phyloP scores from a whole-genome alignment of 768 basidiomycete species.

The Glaciozyma martinii region DNA sequence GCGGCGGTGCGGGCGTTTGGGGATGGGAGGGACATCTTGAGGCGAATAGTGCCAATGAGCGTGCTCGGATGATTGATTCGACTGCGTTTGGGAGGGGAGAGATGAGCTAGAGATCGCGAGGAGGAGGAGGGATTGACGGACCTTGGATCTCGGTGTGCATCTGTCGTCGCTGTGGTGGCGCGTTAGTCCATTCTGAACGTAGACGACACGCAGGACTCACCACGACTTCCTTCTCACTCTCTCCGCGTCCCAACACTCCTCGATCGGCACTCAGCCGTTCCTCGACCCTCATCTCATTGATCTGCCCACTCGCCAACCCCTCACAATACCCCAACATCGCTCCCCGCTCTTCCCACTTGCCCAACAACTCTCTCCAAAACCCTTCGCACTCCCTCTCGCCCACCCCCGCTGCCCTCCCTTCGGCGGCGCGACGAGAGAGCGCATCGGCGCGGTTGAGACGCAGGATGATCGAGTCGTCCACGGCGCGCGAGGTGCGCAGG shows the following conservation, averaged over 20 bases:
- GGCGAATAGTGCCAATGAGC: background rate
- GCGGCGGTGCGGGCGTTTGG: background rate
- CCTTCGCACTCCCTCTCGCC: background rate
- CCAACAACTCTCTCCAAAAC: background rate
- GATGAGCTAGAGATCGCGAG: background rate
- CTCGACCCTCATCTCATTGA: background rate
- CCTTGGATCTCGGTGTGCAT: constrained; percentile 4
- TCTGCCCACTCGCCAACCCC: background rate
- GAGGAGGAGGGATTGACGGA: background rate
- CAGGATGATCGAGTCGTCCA: constrained; percentile 1
- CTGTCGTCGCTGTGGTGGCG: background rate
- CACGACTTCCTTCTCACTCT: background rate
- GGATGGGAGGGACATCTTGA: background rate
- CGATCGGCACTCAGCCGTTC: background rate
- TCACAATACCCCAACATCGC: constrained; percentile 10
- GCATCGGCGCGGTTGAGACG: background rate
- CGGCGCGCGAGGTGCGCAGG: constrained; percentile 1
- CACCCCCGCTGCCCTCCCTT: background rate
- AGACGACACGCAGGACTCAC: background rate
- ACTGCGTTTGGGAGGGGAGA: background rate
- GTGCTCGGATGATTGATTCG: background rate
- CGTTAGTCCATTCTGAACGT: background rate
- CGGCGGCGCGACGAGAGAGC: background rate
- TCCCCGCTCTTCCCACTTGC: background rate
- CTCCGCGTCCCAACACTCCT: background rate